phyloP scores from a whole-genome alignment of 306 rosid species.

The Gynostemma pentaphyllum region DNA sequence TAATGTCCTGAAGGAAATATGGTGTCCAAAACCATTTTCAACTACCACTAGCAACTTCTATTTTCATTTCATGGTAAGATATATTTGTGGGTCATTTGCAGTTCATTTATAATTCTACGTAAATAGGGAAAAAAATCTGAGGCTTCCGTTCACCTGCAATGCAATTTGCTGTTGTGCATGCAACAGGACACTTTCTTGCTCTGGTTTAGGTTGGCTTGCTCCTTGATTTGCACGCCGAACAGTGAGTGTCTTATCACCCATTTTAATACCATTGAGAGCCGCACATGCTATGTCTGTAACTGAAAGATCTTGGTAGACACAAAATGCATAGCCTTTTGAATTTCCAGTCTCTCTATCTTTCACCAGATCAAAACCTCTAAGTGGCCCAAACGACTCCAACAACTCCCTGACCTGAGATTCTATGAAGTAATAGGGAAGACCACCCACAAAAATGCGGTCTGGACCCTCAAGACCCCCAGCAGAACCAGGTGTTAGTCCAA shows the following conservation, averaged over 20 bases:
- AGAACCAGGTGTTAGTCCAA: constrained; percentile 95
- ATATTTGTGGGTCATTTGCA: neutral
- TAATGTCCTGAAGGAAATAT: neutral
- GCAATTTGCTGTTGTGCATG: constrained; percentile 99
- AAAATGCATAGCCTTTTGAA: constrained; percentile 95
- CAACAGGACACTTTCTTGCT: constrained; percentile 80
- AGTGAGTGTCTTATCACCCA: constrained; percentile 97
- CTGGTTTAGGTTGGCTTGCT: constrained; percentile 89
- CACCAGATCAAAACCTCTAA: constrained; percentile 93
- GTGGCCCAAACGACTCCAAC: constrained; percentile 93
- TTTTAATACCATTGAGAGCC: constrained; percentile 94
- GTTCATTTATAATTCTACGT: neutral
- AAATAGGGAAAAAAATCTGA: too few relatives aligned
- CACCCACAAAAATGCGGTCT: constrained; percentile 98
- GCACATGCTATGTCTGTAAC: constrained; percentile 99
- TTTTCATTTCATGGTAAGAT: neutral
- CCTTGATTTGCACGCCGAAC: constrained; percentile 99
- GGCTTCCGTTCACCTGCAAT: constrained; percentile 47
- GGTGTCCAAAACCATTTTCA: neutral
- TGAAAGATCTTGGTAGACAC: constrained; percentile 98
- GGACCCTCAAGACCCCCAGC: constrained; percentile 99
- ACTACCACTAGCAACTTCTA: neutral
- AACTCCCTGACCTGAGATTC: constrained; percentile 93
- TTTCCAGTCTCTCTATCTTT: constrained; percentile 98
- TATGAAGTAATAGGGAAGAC: constrained; percentile 91